Evolutionary conservation across 108 stramenopile species (phyloP).

Genomic region (Cylindrotheca closterium): DNA sequence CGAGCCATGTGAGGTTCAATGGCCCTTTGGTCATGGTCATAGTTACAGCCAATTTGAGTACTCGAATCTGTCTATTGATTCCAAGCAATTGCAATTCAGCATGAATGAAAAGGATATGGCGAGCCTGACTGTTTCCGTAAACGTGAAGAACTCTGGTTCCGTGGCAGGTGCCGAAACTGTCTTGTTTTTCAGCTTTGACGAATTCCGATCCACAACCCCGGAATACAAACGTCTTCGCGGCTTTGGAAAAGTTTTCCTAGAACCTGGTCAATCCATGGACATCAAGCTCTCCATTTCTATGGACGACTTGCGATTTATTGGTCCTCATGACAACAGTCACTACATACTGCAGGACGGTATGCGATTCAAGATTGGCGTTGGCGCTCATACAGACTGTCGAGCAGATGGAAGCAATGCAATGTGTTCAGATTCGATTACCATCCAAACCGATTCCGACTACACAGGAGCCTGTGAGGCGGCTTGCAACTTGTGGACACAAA

Average conservation of each 20-base stretch:
- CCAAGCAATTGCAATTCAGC: slow-evolving; percentile 16
- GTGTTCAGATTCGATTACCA: slow-evolving; percentile 29
- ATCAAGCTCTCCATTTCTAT: slow-evolving; percentile 26
- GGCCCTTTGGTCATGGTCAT: slow-evolving; percentile 69
- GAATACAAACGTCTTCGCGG: slow-evolving; percentile 60
- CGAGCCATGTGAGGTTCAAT: slow-evolving; percentile 54
- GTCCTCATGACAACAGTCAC: slow-evolving; percentile 59
- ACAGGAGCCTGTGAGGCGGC: slow-evolving; percentile 51
- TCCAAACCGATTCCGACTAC: slow-evolving; percentile 33
- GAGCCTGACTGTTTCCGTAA: slow-evolving; percentile 20
- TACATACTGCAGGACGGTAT: slow-evolving; percentile 44
- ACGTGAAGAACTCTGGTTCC: slow-evolving; percentile 43
- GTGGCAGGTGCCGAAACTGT: slow-evolving; percentile 38
- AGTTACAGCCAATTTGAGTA: slow-evolving; percentile 54
- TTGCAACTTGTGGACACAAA: slow-evolving; percentile 41
- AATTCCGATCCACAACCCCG: slow-evolving; percentile 51
- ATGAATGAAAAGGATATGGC: not conserved
- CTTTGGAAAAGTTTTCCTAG: slow-evolving; percentile 48
- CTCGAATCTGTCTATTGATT: slow-evolving; percentile 12
- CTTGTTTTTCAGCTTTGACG: slow-evolving; percentile 60
- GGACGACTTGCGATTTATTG: slow-evolving; percentile 46
- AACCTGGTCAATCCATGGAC: slow-evolving; percentile 24
- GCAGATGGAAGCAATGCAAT: slow-evolving; percentile 7
- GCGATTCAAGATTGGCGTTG: slow-evolving; percentile 48
- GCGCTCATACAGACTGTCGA: slow-evolving; percentile 47